Conservation (phyloP, 2,329 filamentous ascomycete genomes). For the Colletotrichum lini region DNA sequence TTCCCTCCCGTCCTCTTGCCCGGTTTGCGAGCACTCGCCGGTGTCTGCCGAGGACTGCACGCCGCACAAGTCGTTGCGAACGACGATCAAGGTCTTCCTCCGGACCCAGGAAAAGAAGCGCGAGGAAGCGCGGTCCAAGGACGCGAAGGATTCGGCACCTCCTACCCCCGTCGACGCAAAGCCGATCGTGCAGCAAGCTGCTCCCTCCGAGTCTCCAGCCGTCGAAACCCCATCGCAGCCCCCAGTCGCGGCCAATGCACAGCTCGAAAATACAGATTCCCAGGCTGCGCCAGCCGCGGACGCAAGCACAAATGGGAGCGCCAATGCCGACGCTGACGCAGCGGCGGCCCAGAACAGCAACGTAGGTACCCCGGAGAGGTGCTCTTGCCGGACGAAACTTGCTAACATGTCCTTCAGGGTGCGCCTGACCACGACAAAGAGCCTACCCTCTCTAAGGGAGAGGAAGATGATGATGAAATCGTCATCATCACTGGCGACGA, state of each 20-base stretch:
- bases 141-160: slow-evolving; percentile 58
- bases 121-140: slow-evolving; percentile 73
- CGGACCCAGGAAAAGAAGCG: slow-evolving; percentile 93
- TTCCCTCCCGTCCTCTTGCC: slow-evolving; percentile 83
- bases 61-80: slow-evolving; percentile 90
- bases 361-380: not conserved
- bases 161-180: slow-evolving; percentile 59
- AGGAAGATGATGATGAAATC: slow-evolving; percentile 37
- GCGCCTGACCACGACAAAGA: slow-evolving; percentile 18
- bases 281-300: slow-evolving; percentile 8
- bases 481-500: slow-evolving; percentile 39
- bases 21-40: slow-evolving; percentile 93
- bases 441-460: slow-evolving; percentile 32
- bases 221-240: slow-evolving; percentile 39
- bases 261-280: slow-evolving; percentile 9
- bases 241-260: not conserved
- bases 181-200: slow-evolving; percentile 50
- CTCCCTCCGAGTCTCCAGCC: slow-evolving; percentile 44
- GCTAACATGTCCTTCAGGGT: slow-evolving; percentile 29
- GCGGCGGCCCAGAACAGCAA: slow-evolving; percentile 18
- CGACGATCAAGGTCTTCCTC: slow-evolving; percentile 91
- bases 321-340: slow-evolving; percentile 17
- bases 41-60: slow-evolving; percentile 89
- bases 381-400: not conserved
- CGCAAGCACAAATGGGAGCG: not conserved